Base-by-base conservation (phyloP, 169 alveolate species). In the Cryptosporidium canis region DNA sequence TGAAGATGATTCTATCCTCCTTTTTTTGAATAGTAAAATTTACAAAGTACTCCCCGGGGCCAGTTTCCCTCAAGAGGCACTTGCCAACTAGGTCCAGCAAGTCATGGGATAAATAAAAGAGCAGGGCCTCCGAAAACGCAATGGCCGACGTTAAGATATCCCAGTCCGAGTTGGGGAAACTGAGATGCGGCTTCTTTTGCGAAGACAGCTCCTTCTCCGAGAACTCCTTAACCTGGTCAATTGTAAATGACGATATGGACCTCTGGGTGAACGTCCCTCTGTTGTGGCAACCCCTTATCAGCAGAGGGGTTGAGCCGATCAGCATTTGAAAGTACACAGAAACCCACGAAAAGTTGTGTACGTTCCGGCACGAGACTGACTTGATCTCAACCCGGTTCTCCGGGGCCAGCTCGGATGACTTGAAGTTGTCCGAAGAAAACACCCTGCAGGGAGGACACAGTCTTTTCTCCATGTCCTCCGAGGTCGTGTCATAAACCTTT, bases 271-370 rank as follows among this genome's bases (percentile, higher is more conserved):
- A 70, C 43, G 37, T 51, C 11, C 84, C 84, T 16, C 67, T 31
- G 21, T 48, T 70, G 39, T 70, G 84, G 29, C 67, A 51, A 0
- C 84, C 84, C 41, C 67, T 70, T 21, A 70, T 70, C 3, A 70
- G 41, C 2, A 44, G 27, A 14, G 84, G 56, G n/a, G 84, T 70
- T 14, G 63, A 51, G 2, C 84, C 84, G n/a, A 70, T n/a, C 12
- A 70, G 55, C 84, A 70, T 70, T 35, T 70, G 84, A 55, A 70
- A 70, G 35, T 70, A 70, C 16, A 55, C 67, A 12, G 84, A 70
- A 18, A 43, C 61, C 84, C 84, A 70, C 3, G 84, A 55, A 70
- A 70, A 70, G n/a, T 70, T 70, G 41, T 55, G 68, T 27, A 41
- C 18, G 33, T 70, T 70, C 35, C 67, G 48, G 33, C 67, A 70